Evolutionary conservation across 2,329 filamentous ascomycete genomes (phyloP).

Genomic region (Alternaria sp.): DNA sequence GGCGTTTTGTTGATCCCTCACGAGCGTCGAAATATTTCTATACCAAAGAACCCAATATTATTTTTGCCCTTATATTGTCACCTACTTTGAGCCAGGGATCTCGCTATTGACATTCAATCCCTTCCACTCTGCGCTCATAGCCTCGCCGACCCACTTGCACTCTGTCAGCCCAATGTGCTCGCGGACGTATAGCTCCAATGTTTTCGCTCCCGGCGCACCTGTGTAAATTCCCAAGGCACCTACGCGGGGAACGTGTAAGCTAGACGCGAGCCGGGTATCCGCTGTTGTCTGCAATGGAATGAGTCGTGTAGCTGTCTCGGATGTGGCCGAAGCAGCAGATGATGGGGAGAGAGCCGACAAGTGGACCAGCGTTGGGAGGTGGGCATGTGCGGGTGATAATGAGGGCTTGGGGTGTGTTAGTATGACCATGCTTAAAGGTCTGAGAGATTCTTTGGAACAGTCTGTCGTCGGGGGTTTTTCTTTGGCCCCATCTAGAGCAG

Average conservation of each 20-base stretch:
- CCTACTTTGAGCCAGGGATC: not conserved
- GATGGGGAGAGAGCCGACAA: conserved; percentile 23
- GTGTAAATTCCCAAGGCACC: conserved; percentile 67
- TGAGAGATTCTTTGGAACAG: not conserved
- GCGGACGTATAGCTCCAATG: conserved; percentile 63
- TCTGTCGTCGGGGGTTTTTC: not conserved
- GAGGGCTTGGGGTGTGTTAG: conserved; percentile 43
- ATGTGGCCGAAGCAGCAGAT: not conserved
- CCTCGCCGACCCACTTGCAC: conserved; percentile 64
- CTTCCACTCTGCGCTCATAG: conserved; percentile 47
- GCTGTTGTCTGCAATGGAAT: conserved; percentile 68
- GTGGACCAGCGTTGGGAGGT: conserved; percentile 42
- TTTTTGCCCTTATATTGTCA: not conserved
- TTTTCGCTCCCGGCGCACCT: conserved; percentile 63
- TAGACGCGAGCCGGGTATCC: conserved; percentile 63
- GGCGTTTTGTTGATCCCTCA: conserved; percentile 19
- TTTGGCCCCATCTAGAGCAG: not conserved
- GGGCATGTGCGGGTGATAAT: conserved; percentile 41
- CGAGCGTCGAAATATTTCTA: not conserved
- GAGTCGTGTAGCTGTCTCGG: conserved; percentile 57
- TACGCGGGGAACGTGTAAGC: conserved; percentile 67
- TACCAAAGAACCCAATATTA: not conserved
- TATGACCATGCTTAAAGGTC: conserved; percentile 35
- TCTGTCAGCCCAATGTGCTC: conserved; percentile 60
- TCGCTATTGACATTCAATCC: conserved; percentile 49